phyloP scores from a whole-genome alignment of 768 basidiomycete species.

The Cystofilobasidium macerans region DNA sequence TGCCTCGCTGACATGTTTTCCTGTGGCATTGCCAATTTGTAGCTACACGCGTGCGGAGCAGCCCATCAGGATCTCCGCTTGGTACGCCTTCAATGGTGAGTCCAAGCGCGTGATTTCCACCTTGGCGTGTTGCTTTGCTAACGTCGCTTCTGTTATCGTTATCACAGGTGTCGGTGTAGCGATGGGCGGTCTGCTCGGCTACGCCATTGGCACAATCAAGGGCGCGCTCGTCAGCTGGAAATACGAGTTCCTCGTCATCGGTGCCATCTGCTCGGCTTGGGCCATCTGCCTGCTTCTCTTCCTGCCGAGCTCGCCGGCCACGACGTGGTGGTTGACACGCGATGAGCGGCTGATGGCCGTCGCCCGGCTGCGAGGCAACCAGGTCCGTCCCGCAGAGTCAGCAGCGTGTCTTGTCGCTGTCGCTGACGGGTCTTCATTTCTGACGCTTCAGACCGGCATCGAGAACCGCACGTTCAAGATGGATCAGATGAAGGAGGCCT shows the following conservation, averaged over 20 bases:
- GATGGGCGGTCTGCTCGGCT: constrained; percentile 41
- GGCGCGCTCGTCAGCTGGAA: constrained; percentile 36
- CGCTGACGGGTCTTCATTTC: too few species aligned
- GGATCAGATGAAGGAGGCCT: constrained; percentile 36
- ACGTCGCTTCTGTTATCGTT: constrained; percentile 30
- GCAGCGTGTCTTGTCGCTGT: background rate
- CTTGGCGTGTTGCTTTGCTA: too few species aligned
- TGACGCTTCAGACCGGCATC: constrained; percentile 37
- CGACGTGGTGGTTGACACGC: constrained; percentile 34
- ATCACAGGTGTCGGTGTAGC: constrained; percentile 43
- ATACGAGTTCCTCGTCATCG: constrained; percentile 39
- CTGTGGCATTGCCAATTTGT: constrained; percentile 24
- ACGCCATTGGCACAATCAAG: constrained; percentile 38
- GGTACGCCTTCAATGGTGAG: constrained; percentile 25
- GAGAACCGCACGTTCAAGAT: constrained; percentile 36
- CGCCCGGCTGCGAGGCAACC: constrained; percentile 36
- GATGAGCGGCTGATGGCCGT: constrained; percentile 39
- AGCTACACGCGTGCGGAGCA: constrained; percentile 43
- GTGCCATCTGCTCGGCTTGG: constrained; percentile 35
- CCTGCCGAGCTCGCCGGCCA: constrained; percentile 38
- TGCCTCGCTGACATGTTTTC: background rate
- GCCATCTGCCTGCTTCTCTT: constrained; percentile 33
- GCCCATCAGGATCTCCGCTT: constrained; percentile 39
- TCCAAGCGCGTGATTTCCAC: too few species aligned
- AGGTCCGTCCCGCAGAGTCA: constrained; percentile 20